phyloP scores from a whole-genome alignment of 1,139 yeast species.

The Torulaspora pretoriensis region DNA sequence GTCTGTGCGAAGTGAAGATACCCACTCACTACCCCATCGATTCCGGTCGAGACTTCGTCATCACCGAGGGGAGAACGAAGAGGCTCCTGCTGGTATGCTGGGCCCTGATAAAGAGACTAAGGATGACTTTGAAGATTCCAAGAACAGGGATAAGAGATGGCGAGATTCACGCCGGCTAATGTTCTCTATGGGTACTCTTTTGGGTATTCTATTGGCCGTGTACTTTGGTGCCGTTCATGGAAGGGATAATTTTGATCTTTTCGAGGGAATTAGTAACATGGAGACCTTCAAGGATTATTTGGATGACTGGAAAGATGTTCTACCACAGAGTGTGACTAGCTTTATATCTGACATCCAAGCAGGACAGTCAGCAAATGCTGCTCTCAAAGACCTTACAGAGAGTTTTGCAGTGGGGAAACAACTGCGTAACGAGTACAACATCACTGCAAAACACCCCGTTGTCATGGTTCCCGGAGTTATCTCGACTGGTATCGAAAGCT shows the following conservation, averaged over 20 bases:
- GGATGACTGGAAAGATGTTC: conserved; percentile 61
- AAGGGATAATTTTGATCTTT: conserved; percentile 27
- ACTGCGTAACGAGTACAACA: conserved; percentile 49
- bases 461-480: conserved; percentile 95
- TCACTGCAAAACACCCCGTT: conserved; percentile 65
- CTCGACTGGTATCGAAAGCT: conserved; percentile 90
- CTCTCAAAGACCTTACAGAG: conserved; percentile 56
- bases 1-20: conserved; percentile 3
- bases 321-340: conserved; percentile 63
- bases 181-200: conserved; percentile 55
- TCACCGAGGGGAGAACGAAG: conserved; percentile 1
- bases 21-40: conserved; percentile 2
- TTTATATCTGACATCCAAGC: conserved; percentile 55
- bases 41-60: conserved; percentile 9
- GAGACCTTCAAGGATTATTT: conserved; percentile 48
- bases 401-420: conserved; percentile 84
- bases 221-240: conserved; percentile 47
- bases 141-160: conserved; percentile 22
- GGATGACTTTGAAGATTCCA: conserved; percentile 1
- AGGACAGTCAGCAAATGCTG: conserved; percentile 21
- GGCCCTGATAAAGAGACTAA: conserved; percentile 4
- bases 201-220: conserved; percentile 65
- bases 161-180: conserved; percentile 39
- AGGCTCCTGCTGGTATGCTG: background rate
- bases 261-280: conserved; percentile 51